Percentiles rank a stretch among this genome's conserved stretches.
Evolutionary conservation across 73 alveolate genomes (phyloP).

Genomic region (Durusdinium trenchii): DNA sequence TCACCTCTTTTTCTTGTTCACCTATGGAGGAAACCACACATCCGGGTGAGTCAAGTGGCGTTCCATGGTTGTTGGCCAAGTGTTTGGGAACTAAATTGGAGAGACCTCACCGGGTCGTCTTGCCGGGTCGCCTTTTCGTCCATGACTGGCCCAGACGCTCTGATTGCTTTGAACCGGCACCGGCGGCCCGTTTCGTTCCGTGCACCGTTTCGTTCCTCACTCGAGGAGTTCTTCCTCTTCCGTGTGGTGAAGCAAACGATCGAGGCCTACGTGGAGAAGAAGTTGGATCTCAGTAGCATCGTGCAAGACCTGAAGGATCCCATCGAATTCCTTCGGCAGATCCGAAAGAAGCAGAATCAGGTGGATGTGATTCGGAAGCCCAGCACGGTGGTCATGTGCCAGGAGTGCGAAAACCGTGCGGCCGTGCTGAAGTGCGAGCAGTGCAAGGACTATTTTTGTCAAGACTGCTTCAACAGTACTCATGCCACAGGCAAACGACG

Average conservation of each 20-base stretch:
- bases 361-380: slow-evolving; percentile 95
- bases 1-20: no score
- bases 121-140: not conserved
- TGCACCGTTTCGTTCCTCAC: no score
- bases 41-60: no score
- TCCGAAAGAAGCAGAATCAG: slow-evolving; percentile 95
- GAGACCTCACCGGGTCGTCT: not conserved
- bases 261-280: slow-evolving; percentile 89
- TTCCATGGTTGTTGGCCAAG: no score
- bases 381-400: slow-evolving; percentile 93
- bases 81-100: no score
- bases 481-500: slow-evolving; percentile 96
- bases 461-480: slow-evolving; percentile 93
- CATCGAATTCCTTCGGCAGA: slow-evolving; percentile 82
- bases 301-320: slow-evolving; percentile 93
- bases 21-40: no score
- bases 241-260: slow-evolving; percentile 91
- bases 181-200: no score
- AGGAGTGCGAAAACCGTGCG: slow-evolving; percentile 93
- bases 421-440: slow-evolving; percentile 94
- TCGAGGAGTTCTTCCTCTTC: slow-evolving; percentile 65
- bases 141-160: not conserved
- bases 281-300: slow-evolving; percentile 78
- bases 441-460: slow-evolving; percentile 89
- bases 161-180: not conserved